phyloP scores from a whole-genome alignment of 1,284 basidiomycete genomes.

The Papiliotrema laurentii region DNA sequence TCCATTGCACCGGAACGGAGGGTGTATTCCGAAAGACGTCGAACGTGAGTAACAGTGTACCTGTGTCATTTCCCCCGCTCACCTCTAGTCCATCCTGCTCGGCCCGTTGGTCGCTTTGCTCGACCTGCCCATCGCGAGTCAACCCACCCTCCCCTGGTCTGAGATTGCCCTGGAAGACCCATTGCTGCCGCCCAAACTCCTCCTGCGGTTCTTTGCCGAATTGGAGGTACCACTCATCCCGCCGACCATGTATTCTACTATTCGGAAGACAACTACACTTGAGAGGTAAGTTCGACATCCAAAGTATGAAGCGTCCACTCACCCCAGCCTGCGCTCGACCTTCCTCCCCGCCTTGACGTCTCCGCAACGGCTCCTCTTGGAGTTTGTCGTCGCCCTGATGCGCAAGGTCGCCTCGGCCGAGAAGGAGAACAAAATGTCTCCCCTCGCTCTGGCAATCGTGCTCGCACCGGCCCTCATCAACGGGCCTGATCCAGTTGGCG shows the following conservation, averaged over 20 bases:
- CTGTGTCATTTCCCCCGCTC: background rate
- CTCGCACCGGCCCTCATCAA: conserved; percentile 35
- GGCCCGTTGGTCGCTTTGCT: conserved; percentile 19
- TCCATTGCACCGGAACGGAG: conserved; percentile 24
- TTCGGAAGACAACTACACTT: conserved; percentile 10
- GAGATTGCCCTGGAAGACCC: conserved; percentile 31
- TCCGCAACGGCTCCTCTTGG: conserved; percentile 11
- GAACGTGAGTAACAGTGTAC: conserved; percentile 20
- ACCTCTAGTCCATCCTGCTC: conserved; percentile 15
- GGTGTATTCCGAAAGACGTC: conserved; percentile 37
- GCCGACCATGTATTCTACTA: conserved; percentile 12
- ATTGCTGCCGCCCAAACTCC: conserved; percentile 29
- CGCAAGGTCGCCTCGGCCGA: conserved; percentile 23
- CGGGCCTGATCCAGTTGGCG: conserved; percentile 30
- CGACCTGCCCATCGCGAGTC: conserved; percentile 19
- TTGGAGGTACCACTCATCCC: conserved; percentile 19
- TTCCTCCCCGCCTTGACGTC: conserved; percentile 17
- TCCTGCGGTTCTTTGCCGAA: conserved; percentile 17
- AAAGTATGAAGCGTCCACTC: background rate
- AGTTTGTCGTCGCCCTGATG: conserved; percentile 17
- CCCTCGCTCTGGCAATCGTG: conserved; percentile 28
- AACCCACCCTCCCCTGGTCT: conserved; percentile 32
- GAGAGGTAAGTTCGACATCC: conserved; percentile 15
- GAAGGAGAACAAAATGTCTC: conserved; percentile 26
- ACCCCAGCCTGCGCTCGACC: conserved; percentile 12